A percentile compares a stretch with the other conserved stretches of the same genome.
Evolutionary conservation across 768 basidiomycete species (phyloP).

Genomic region (Grammothele lineata): DNA sequence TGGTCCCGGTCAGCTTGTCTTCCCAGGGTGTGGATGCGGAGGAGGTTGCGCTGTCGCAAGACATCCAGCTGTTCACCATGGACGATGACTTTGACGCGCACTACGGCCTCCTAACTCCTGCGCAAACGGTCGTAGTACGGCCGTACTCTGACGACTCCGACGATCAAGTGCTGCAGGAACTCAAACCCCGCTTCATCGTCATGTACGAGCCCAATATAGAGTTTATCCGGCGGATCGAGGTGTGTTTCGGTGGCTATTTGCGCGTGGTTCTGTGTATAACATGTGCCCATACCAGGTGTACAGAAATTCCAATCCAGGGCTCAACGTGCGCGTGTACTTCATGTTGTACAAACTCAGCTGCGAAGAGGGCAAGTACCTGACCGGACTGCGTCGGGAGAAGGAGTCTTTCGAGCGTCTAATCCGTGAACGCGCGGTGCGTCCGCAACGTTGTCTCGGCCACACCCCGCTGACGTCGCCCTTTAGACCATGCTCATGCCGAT

Average conservation of each 20-base stretch:
- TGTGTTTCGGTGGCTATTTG: constrained; percentile 30
- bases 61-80: constrained; percentile 23
- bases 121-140: constrained; percentile 80
- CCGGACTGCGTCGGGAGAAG: constrained; percentile 85
- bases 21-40: constrained; percentile 14
- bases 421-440: constrained; percentile 81
- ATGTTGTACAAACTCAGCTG: constrained; percentile 91
- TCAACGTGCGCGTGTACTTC: constrained; percentile 88
- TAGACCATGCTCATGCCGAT: constrained; percentile 91
- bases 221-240: constrained; percentile 90
- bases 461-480: background rate
- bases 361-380: constrained; percentile 95
- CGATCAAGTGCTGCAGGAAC: constrained; percentile 80
- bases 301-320: constrained; percentile 74
- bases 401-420: constrained; percentile 91
- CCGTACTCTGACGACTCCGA: constrained; percentile 92
- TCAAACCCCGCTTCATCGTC: constrained; percentile 87
- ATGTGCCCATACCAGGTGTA: constrained; percentile 65
- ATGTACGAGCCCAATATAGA: constrained; percentile 96
- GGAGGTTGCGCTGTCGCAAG: constrained; percentile 6
- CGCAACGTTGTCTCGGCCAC: background rate
- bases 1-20: constrained; percentile 23
- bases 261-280: no score
- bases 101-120: constrained; percentile 76
- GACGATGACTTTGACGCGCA: constrained; percentile 64